Base-by-base conservation (phyloP, 73 alveolate species). In the Blepharisma stoltei region DNA sequence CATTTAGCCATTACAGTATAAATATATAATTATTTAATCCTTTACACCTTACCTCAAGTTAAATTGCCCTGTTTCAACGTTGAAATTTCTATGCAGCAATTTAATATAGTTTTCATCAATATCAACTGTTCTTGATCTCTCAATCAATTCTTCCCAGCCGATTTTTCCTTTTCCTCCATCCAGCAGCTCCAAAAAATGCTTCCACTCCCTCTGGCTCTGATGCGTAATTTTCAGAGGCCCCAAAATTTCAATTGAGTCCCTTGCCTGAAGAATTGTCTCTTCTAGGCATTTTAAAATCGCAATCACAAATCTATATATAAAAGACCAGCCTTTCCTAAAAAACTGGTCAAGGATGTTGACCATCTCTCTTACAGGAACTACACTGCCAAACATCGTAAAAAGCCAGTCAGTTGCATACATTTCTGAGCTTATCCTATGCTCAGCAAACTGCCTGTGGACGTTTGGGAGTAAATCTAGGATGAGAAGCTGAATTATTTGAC, bases 321-420 rank as follows among this genome's bases (percentile, higher is more conserved):
- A 78, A 27, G 38, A 41, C 92, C 92, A 84, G 52, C 92, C 89
- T n/a, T 84, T n/a, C 47, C 69, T 23, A 76, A 85, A 85, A 68
- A 85, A 85, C 48, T 86, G 90, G 43, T 81, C 78, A 85, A 81
- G 83, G 67, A 85, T 71, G 43, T 81, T 54, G 18, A 54, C 55
- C 78, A 76, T 76, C 3, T 32, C 71, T 18, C 81, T 76, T 1
- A 88, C 68, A 6, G 93, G 96, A 32, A 89, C 73, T 7, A 86
- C 67, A 73, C 91, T 81, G 11, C 91, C 76, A 78, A 89, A 89
- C 21, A 89, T 23, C 69, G 93, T 87, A 71, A 81, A 60, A 20
- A 81, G 53, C 91, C 96, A 89, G 38, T 89, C 96, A 43, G 83
- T 67, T 73, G 91, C 91, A 76, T 80, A 86, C 81, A 89, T 89